These are phyloP conservation scores for Xylaria sp. DNA, from an alignment of 2,329 filamentous ascomycete species.

Conservation along the genomic window DNA sequence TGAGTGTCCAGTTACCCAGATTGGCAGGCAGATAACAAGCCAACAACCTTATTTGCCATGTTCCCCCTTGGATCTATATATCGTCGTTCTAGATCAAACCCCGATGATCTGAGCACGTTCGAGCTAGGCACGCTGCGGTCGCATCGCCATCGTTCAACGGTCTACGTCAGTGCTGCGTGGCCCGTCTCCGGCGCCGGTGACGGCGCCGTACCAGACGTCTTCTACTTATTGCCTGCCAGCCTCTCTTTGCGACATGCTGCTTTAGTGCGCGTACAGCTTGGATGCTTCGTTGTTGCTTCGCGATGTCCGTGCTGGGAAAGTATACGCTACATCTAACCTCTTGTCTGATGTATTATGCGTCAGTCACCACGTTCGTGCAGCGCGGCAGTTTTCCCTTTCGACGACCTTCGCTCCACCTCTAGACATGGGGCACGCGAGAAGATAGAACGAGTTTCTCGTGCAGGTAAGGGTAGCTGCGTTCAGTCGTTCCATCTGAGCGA, in stretches of 20 bases:
- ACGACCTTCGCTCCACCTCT: neutral
- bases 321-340: neutral
- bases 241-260: neutral
- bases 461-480: slow-evolving; percentile 21
- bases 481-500: neutral
- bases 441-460: neutral
- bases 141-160: neutral
- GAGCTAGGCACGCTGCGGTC: neutral
- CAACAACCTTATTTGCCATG: neutral
- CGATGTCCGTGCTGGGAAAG: neutral
- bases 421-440: neutral
- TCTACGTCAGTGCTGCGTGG: neutral
- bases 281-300: too few species aligned
- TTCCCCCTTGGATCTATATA: neutral
- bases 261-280: too few species aligned
- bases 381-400: neutral
- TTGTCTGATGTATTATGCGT: neutral
- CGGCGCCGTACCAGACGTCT: too few species aligned
- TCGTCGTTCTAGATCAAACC: neutral
- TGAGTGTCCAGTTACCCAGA: neutral
- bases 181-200: neutral
- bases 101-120: neutral
- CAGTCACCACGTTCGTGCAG: neutral
- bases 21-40: slow-evolving; percentile 6
- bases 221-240: too few species aligned